These are phyloP conservation scores for Penicillium italicum DNA, from an alignment of 2,329 filamentous ascomycete genomes.

Conservation along the genomic window DNA sequence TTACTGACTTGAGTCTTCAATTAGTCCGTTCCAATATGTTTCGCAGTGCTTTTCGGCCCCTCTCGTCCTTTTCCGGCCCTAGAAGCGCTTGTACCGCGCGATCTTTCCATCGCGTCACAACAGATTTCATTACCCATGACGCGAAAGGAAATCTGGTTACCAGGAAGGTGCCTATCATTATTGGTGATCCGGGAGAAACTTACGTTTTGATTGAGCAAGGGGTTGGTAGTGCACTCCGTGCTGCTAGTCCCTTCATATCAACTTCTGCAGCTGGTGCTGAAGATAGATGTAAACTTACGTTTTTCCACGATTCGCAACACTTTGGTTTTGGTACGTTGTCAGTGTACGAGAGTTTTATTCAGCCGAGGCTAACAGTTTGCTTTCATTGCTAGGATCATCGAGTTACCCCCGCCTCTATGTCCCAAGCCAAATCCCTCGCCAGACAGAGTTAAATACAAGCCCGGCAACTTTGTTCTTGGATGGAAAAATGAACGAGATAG, in stretches of 20 bases:
- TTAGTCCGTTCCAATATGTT: constrained; percentile 12
- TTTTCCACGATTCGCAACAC: constrained; percentile 27
- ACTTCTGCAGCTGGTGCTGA: constrained; percentile 5
- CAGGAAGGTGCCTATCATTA: constrained; percentile 21
- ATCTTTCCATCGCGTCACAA: constrained; percentile 22
- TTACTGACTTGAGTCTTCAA: neutral
- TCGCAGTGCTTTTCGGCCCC: constrained; percentile 11
- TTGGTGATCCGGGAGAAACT: constrained; percentile 22
- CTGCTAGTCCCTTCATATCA: constrained; percentile 11
- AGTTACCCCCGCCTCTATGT: constrained; percentile 26
- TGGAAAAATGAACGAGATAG: constrained; percentile 28
- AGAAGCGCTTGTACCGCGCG: constrained; percentile 12
- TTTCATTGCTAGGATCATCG: constrained; percentile 12
- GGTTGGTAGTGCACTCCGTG: constrained; percentile 19
- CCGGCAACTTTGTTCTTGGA: constrained; percentile 23
- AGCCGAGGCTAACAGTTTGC: neutral
- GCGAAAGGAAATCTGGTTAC: constrained; percentile 17
- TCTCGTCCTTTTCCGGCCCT: constrained; percentile 3
- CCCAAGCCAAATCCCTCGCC: constrained; percentile 17
- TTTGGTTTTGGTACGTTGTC: constrained; percentile 22
- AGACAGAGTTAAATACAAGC: constrained; percentile 23
- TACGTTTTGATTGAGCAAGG: constrained; percentile 23
- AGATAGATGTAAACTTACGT: constrained; percentile 25
- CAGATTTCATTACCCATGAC: constrained; percentile 21
- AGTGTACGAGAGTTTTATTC: neutral